Conservation (phyloP, 75 land plant species). For the Selaginella tamariscina region DNA sequence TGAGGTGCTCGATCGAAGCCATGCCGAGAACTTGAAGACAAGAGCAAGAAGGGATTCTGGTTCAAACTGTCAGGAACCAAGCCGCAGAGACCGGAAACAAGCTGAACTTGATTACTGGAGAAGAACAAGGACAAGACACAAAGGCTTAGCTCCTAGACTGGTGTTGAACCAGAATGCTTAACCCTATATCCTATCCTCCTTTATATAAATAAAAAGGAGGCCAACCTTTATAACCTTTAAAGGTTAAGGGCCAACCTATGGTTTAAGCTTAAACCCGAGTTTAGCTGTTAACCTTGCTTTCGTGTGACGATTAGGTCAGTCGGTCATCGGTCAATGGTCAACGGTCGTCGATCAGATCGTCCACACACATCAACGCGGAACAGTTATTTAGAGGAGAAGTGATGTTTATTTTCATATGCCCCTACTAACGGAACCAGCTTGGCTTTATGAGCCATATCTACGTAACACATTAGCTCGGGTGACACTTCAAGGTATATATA, state of each 20-base stretch:
- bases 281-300: constrained; percentile 1
- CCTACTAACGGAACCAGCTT: too few relatives aligned
- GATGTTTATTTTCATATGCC: too few relatives aligned
- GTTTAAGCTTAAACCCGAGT: constrained; percentile 3
- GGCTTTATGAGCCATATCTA: too few relatives aligned
- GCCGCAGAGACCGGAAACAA: constrained; percentile 2
- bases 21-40: constrained; percentile 3
- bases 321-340: not conserved
- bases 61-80: constrained; percentile 3
- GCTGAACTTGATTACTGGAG: constrained; percentile 3
- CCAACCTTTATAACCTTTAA: not conserved
- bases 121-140: not conserved
- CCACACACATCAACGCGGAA: too few relatives aligned
- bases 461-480: too few relatives aligned
- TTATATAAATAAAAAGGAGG: not conserved
- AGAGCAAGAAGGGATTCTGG: constrained; percentile 1
- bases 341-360: not conserved
- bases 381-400: too few relatives aligned
- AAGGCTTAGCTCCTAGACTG: constrained; percentile 1
- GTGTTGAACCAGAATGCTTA: constrained; percentile 1
- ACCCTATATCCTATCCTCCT: constrained; percentile 3
- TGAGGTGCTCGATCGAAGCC: not conserved
- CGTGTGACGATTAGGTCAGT: not conserved
- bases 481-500: too few relatives aligned
- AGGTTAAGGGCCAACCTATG: too few relatives aligned